Evolutionary conservation across 441 rosid genomes (phyloP).

Genomic region (Populus tomentosa): DNA sequence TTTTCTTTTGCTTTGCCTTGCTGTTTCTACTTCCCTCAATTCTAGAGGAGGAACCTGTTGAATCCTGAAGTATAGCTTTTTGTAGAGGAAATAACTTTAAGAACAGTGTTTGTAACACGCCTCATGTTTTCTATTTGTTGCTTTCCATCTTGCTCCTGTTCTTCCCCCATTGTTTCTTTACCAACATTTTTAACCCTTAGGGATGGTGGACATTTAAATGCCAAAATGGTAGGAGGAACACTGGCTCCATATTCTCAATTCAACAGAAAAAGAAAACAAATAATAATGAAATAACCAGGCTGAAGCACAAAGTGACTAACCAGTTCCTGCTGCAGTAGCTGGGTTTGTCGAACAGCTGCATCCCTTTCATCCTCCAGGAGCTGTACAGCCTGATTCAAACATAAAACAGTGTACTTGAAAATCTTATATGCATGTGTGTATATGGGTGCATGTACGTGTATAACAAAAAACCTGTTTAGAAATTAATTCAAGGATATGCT

Average conservation of each 20-base stretch:
- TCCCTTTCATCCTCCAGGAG: constrained; percentile 80
- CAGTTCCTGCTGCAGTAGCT: constrained; percentile 79
- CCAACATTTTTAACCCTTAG: not conserved
- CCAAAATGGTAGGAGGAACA: not conserved
- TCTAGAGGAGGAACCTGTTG: too few species aligned
- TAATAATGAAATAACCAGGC: not conserved
- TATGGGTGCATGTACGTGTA: not conserved
- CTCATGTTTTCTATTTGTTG: too few species aligned
- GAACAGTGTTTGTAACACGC: too few species aligned
- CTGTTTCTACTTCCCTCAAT: too few species aligned
- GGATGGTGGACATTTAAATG: not conserved
- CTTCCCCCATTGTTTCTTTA: too few species aligned
- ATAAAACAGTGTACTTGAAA: not conserved
- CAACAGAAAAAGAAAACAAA: not conserved
- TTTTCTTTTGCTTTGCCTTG: too few species aligned
- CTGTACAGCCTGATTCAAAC: constrained; percentile 53
- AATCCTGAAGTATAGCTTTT: too few species aligned
- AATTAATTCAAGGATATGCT: not conserved
- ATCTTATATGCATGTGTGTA: not conserved
- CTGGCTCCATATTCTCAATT: not conserved
- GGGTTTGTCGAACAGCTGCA: constrained; percentile 64
- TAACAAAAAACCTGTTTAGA: not conserved
- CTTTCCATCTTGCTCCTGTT: too few species aligned
- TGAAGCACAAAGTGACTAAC: constrained; percentile 28
- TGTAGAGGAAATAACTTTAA: too few species aligned